Base-by-base conservation (phyloP, 2,329 filamentous ascomycete genomes). In the Xylariales sp. region DNA sequence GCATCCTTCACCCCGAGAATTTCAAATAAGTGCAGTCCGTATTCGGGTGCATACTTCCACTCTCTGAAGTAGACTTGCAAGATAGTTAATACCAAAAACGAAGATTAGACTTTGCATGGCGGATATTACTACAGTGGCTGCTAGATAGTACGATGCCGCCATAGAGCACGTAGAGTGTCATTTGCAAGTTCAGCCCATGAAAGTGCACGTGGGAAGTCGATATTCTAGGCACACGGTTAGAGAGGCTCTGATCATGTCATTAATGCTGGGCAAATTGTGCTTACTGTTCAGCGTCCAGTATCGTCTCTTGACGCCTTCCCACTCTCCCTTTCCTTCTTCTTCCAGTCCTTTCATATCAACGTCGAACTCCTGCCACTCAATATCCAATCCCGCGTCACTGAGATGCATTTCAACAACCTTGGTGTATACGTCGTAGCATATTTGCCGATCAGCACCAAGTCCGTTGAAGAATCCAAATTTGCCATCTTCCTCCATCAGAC, bases 401-500 rank as follows among this genome's bases (percentile, higher is more conserved):
- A 94, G 70, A 62, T 97, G 89, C 72, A 95, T 83, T 63, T 97
- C 91, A 2, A 88, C 84, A 3, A 97, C 88, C 59, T 86, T 88
- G 37, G 83, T 86, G 64, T 97, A 97, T 17, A 98, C 90, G 65
- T 97, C 93, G 62, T 97, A 97, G 63, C 88, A 95, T 44, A 97
- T 83, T 60, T 83, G 83, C 31, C 93, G 74, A 63, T 98, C 93
- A 3, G 93, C 93, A 1, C 93, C 93, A 41, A 97, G 79, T 0
- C 93, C 89, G 54, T 94, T 89, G 59, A 95, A 88, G 62, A 91
- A 94, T 47, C 90, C 83, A 57, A 94, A 95, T 7, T 83, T 75
- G 42, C 90, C 85, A 4, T 75, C 64, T 16, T 74, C 69, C 48
- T 86, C 82, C 31, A 98, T 67, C 38, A 97, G 62, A 0, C 80